A percentile compares a stretch with the other conserved stretches of the same genome.
These are phyloP conservation scores for Elaeagnus macrophylla DNA, from an alignment of 306 rosid genomes.

Conservation along the genomic window DNA sequence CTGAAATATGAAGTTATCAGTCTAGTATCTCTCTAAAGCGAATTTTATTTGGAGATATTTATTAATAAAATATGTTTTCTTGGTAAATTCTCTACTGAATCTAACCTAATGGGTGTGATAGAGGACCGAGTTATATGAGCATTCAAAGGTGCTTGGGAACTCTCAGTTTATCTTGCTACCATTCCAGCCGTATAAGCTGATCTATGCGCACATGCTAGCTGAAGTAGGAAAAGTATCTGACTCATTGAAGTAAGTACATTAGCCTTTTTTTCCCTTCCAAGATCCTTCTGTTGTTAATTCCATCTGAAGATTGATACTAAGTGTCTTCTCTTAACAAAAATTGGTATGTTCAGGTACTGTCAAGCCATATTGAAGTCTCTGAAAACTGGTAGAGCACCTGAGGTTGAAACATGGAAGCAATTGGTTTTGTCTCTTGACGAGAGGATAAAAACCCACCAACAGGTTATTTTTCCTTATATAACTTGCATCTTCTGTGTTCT, in stretches of 20 bases:
- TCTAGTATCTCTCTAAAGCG: too few species aligned
- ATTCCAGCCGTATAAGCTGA: conserved; percentile 86
- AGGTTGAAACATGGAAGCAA: conserved; percentile 81
- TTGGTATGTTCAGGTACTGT: conserved; percentile 53
- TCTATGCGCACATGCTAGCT: conserved; percentile 88
- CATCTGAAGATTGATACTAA: not conserved
- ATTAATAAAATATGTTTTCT: too few species aligned
- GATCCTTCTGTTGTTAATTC: not conserved
- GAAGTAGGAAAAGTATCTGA: conserved; percentile 91
- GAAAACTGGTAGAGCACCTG: conserved; percentile 81
- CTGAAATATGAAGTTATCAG: too few species aligned
- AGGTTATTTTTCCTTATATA: conserved; percentile 33
- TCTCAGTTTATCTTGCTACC: conserved; percentile 81
- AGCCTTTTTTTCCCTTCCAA: not conserved
- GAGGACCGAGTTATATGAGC: conserved; percentile 91
- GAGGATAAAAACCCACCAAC: conserved; percentile 81
- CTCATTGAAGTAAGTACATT: conserved; percentile 71
- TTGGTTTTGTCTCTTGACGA: conserved; percentile 75
- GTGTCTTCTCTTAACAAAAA: conserved; percentile 5
- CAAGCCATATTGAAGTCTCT: conserved; percentile 72
- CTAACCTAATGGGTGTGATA: conserved; percentile 29
- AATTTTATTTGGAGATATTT: too few species aligned
- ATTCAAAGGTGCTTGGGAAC: conserved; percentile 85
- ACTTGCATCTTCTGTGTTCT: conserved; percentile 7
- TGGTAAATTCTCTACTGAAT: conserved; percentile 9